phyloP scores from a whole-genome alignment of 768 basidiomycete genomes.

The Cystofilobasidium bisporidii region DNA sequence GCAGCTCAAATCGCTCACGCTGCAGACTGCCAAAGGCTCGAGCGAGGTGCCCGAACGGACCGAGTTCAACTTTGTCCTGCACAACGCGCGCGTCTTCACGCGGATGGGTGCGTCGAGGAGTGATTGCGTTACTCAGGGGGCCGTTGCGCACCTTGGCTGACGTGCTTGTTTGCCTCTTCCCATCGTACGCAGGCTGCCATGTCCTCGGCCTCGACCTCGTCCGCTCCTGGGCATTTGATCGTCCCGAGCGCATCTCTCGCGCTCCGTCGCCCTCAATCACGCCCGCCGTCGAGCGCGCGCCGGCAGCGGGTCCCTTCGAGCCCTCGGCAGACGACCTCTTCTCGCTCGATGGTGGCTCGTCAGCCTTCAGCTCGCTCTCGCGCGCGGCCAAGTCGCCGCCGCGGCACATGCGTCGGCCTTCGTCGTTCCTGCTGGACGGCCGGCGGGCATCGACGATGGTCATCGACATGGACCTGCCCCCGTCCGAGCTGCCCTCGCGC shows the following conservation, averaged over 20 bases:
- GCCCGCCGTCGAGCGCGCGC: not conserved
- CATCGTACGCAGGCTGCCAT: slow-evolving; percentile 62
- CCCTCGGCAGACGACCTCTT: not conserved
- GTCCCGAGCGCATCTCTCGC: slow-evolving; percentile 43
- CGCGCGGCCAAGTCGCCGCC: not conserved
- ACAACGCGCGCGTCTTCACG: slow-evolving; percentile 86
- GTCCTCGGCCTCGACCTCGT: slow-evolving; percentile 82
- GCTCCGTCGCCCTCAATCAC: not conserved
- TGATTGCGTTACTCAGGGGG: too few species aligned
- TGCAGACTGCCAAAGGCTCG: slow-evolving; percentile 87
- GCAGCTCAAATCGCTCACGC: slow-evolving; percentile 75
- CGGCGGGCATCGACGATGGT: slow-evolving; percentile 64
- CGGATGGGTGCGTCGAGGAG: slow-evolving; percentile 75
- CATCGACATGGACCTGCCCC: slow-evolving; percentile 76
- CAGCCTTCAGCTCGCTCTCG: slow-evolving; percentile 15
- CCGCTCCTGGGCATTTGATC: slow-evolving; percentile 80
- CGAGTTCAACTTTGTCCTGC: slow-evolving; percentile 92
- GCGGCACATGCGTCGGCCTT: slow-evolving; percentile 28
- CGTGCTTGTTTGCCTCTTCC: not conserved
- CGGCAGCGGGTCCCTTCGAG: not conserved
- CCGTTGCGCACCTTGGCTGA: too few species aligned
- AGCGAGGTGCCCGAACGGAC: slow-evolving; percentile 76
- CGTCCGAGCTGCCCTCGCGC: slow-evolving; percentile 51
- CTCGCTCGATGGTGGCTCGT: slow-evolving; percentile 14
- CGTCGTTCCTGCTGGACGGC: slow-evolving; percentile 39